Conservation (phyloP, 352 stramenopile genomes). For the Phytophthora pinifolia region DNA sequence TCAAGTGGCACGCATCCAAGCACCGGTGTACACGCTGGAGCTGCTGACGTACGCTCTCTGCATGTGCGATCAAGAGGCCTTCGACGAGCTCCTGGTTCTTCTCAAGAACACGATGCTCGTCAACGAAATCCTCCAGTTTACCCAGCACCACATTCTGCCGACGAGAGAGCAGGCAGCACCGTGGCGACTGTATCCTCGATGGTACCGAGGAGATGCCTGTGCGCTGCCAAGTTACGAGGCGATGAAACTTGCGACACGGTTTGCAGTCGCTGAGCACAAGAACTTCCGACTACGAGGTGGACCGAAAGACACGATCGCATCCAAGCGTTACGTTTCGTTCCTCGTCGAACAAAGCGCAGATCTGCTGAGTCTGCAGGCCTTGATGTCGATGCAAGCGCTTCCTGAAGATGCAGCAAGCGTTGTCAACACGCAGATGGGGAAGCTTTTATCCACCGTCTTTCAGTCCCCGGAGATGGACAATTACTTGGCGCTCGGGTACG, state of each 20-base stretch:
- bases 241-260: slow-evolving; percentile 61
- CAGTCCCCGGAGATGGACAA: slow-evolving; percentile 75
- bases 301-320: slow-evolving; percentile 45
- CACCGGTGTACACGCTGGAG: slow-evolving; percentile 59
- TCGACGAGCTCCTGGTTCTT: slow-evolving; percentile 65
- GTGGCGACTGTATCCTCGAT: slow-evolving; percentile 48
- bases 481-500: slow-evolving; percentile 61
- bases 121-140: slow-evolving; percentile 53
- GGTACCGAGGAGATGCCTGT: slow-evolving; percentile 61
- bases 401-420: slow-evolving; percentile 53
- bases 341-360: slow-evolving; percentile 65
- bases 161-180: neutral
- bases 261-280: slow-evolving; percentile 59
- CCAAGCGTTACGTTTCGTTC: slow-evolving; percentile 69
- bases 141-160: slow-evolving; percentile 31
- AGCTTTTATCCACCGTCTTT: slow-evolving; percentile 68
- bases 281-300: slow-evolving; percentile 28
- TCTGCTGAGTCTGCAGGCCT: slow-evolving; percentile 60
- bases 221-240: slow-evolving; percentile 47
- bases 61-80: slow-evolving; percentile 48
- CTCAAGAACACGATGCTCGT: slow-evolving; percentile 56
- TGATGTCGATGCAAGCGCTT: slow-evolving; percentile 61
- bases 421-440: slow-evolving; percentile 48
- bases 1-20: slow-evolving; percentile 46
- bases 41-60: slow-evolving; percentile 64